Evolutionary conservation across 2,329 filamentous ascomycete genomes (phyloP).

Genomic region (Trichoderma pleuroti): DNA sequence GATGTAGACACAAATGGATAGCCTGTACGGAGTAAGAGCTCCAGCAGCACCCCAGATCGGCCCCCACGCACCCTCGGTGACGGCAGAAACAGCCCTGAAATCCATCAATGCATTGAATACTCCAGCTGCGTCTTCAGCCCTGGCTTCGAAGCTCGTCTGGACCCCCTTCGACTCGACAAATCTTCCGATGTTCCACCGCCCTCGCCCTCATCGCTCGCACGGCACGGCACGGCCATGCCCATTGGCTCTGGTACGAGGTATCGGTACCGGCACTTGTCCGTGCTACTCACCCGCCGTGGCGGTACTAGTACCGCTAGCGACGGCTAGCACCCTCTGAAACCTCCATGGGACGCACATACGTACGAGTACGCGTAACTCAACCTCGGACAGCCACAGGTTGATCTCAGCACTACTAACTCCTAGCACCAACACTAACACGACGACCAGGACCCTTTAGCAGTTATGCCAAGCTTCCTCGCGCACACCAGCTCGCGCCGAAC

Average conservation of each 20-base stretch:
- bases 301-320: neutral
- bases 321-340: neutral
- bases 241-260: neutral
- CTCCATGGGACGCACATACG: neutral
- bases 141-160: neutral
- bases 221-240: neutral
- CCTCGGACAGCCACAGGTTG: neutral
- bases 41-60: constrained; percentile 7
- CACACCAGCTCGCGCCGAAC: neutral
- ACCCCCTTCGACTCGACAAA: neutral
- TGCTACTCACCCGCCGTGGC: neutral
- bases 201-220: neutral
- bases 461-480: constrained; percentile 1
- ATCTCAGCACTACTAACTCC: neutral
- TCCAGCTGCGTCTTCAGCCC: constrained; percentile 11
- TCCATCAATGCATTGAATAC: neutral
- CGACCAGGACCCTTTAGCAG: neutral
- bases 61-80: neutral
- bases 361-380: neutral
- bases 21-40: neutral
- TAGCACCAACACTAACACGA: neutral
- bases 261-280: neutral
- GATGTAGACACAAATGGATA: too few species aligned
- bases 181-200: neutral
- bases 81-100: neutral